Evolutionary conservation across 306 rosid genomes (phyloP).

Genomic region (Ammopiptanthus mongolicus): DNA sequence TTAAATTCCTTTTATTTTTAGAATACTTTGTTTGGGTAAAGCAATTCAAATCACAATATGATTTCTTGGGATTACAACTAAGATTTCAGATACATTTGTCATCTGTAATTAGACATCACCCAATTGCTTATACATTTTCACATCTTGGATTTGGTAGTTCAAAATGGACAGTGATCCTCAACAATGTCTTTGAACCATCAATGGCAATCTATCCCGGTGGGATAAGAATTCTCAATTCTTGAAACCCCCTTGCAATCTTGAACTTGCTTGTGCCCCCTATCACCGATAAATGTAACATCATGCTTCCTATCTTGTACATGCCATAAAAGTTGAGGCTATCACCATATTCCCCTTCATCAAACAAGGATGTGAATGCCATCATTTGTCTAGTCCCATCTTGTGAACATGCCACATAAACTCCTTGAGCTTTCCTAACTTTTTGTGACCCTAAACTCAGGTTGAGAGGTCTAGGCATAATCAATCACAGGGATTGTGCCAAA

Average conservation of each 20-base stretch:
- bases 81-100: conserved; percentile 19
- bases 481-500: conserved; percentile 81
- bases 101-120: conserved; percentile 5
- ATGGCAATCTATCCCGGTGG: conserved; percentile 73
- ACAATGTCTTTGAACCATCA: conserved; percentile 88
- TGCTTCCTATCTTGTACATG: conserved; percentile 66
- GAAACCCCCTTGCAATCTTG: conserved; percentile 66
- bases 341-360: conserved; percentile 94
- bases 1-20: too few relatives aligned
- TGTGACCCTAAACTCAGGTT: conserved; percentile 81
- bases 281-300: conserved; percentile 61
- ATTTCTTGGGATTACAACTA: conserved; percentile 5
- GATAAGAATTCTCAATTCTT: conserved; percentile 61
- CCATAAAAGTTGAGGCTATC: conserved; percentile 79
- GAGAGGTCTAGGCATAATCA: conserved; percentile 60
- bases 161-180: conserved; percentile 60
- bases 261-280: conserved; percentile 84
- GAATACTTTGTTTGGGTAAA: too few relatives aligned
- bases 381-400: conserved; percentile 72
- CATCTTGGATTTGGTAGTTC: conserved; percentile 35
- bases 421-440: conserved; percentile 62
- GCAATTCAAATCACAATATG: conserved; percentile 7
- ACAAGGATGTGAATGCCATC: conserved; percentile 79
- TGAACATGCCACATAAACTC: conserved; percentile 84
- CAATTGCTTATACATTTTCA: not conserved